phyloP scores from a whole-genome alignment of 1,284 basidiomycete genomes.

The Malassezia globosa region DNA sequence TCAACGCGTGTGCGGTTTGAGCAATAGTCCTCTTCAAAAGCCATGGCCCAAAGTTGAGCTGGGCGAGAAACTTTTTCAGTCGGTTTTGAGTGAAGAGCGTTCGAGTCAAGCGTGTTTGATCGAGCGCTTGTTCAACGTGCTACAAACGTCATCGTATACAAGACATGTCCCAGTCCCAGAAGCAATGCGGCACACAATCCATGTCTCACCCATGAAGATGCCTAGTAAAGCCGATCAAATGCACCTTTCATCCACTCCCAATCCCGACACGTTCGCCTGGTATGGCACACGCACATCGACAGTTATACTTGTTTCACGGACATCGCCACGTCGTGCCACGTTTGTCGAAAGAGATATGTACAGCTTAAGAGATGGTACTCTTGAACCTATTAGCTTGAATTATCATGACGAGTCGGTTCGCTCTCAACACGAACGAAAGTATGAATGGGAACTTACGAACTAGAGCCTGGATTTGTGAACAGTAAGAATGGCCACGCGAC shows the following conservation, averaged over 20 bases:
- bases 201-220: constrained; percentile 4
- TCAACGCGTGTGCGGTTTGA: background rate
- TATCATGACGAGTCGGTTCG: too few species aligned
- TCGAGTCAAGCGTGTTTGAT: background rate
- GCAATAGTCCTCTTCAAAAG: constrained; percentile 8
- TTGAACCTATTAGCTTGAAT: too few species aligned
- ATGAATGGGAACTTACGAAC: constrained; percentile 3
- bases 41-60: constrained; percentile 13
- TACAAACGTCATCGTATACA: background rate
- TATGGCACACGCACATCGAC: constrained; percentile 16
- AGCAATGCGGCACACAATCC: constrained; percentile 8
- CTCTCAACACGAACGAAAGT: constrained; percentile 10
- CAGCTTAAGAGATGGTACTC: too few species aligned
- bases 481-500: constrained; percentile 36
- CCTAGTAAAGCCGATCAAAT: constrained; percentile 3
- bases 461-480: constrained; percentile 21
- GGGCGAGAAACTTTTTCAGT: background rate
- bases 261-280: background rate
- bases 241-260: background rate
- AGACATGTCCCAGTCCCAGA: background rate
- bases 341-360: constrained; percentile 14
- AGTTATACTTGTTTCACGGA: constrained; percentile 8
- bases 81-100: background rate
- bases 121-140: constrained; percentile 5
- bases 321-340: constrained; percentile 1